Evolutionary conservation across 73 alveolate species (phyloP).

Genomic region (Tetrahymena borealis): DNA sequence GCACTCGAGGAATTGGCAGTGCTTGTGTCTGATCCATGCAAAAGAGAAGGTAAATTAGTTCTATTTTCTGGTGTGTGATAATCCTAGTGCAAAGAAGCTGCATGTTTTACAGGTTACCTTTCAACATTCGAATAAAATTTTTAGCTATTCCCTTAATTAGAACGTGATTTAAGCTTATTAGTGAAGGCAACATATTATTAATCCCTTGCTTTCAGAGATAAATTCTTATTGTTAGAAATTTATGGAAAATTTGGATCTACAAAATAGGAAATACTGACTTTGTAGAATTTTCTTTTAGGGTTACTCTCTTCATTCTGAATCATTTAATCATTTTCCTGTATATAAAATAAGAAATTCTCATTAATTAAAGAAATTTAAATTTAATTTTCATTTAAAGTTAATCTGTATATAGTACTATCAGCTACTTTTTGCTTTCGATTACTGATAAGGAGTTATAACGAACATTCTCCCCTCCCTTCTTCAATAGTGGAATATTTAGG

Average conservation of each 20-base stretch:
- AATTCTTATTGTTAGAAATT: background rate
- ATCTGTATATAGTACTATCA: too few relatives aligned
- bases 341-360: too few relatives aligned
- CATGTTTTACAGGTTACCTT: background rate
- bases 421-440: too few relatives aligned
- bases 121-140: background rate
- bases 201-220: background rate
- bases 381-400: too few relatives aligned
- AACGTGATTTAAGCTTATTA: background rate
- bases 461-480: too few relatives aligned
- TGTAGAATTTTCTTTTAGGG: background rate
- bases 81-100: background rate
- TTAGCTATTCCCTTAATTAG: background rate
- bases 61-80: background rate
- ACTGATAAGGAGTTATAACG: too few relatives aligned
- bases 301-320: background rate
- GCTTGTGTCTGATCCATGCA: background rate
- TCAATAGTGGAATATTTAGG: too few relatives aligned
- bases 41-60: background rate
- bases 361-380: too few relatives aligned
- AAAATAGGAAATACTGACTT: background rate
- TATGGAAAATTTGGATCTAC: background rate
- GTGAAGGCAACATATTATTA: background rate
- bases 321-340: background rate
- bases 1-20: background rate